Conservation (phyloP, 1,284 basidiomycete genomes). For the Flammula alnicola region DNA sequence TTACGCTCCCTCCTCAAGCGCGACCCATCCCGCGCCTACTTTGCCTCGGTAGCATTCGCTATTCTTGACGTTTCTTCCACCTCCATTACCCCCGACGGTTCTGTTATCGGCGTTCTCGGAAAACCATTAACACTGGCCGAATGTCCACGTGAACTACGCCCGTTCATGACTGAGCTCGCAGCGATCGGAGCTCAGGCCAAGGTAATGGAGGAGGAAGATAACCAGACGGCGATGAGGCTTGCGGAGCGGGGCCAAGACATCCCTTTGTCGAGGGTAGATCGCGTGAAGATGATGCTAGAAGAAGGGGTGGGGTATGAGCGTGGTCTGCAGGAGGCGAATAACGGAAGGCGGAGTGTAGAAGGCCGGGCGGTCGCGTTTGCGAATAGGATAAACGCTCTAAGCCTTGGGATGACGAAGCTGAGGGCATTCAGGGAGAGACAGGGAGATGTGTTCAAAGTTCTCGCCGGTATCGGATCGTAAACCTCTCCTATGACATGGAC, state of each 20-base stretch:
- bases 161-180: slow-evolving; percentile 71
- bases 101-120: slow-evolving; percentile 62
- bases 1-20: slow-evolving; percentile 57
- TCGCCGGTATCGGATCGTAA: slow-evolving; percentile 46
- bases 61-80: slow-evolving; percentile 67
- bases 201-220: slow-evolving; percentile 63
- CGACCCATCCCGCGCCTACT: slow-evolving; percentile 77
- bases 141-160: slow-evolving; percentile 62
- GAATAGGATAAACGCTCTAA: slow-evolving; percentile 74
- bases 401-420: slow-evolving; percentile 68
- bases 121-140: slow-evolving; percentile 51
- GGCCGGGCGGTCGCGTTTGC: slow-evolving; percentile 68
- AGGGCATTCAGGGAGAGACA: slow-evolving; percentile 75
- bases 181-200: slow-evolving; percentile 56
- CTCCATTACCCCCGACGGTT: slow-evolving; percentile 42
- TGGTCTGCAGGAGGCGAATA: slow-evolving; percentile 30
- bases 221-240: slow-evolving; percentile 52
- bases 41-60: slow-evolving; percentile 73
- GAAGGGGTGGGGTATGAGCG: slow-evolving; percentile 53
- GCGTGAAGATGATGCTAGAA: slow-evolving; percentile 62
- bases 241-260: slow-evolving; percentile 48
- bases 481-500: too few relatives aligned
- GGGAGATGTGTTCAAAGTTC: slow-evolving; percentile 70
- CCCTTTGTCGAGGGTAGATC: slow-evolving; percentile 60
- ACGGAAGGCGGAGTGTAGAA: slow-evolving; percentile 54